Evolutionary conservation across 2,329 filamentous ascomycete genomes (phyloP), one percentile per base, ranked within the genome.

Genomic region (Phaeosphaeria sp.): DNA sequence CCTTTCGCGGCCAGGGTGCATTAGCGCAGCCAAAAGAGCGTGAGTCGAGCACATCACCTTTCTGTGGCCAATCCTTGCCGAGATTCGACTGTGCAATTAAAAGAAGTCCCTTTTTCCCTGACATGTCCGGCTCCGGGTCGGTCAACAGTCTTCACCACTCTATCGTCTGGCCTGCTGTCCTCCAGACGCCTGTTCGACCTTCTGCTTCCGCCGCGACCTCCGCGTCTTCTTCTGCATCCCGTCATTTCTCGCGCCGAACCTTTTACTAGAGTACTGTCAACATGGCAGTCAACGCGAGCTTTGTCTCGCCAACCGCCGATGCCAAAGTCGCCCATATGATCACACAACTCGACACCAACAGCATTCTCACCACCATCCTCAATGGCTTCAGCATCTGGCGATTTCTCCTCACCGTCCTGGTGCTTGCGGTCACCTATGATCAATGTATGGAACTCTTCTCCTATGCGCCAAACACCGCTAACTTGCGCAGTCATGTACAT

Each of bases 351-450:
- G 67, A 74, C 51, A 53, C 58, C 56, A 69, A 55, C 56, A 74
- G 73, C 59, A 50, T 78, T 17, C 20, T 77, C 22, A 68, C 72
- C 17, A 66, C 69, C n/a, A 20, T 75, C 36, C 49, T 76, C 54
- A 72, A 68, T 55, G 66, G 69, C 60, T 53, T 77, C 60, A 75
- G 57, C 39, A 55, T 66, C 18, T 71, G 71, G 68, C 67, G 68
- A 60, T 57, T 74, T 25, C 55, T 56, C 46, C 87, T 87, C 82
- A 89, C 89, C 60, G 82, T 92, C 64, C 67, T 91, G 33, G 75
- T 93, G 65, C 91, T 91, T 17, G 62, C 95, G 50, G 75, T 97
- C 56, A 85, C 88, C 60, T 98, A 97, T 78, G 94, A 98, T 79
- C 94, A 98, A 82, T 83, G 94, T 97, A 83, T 77, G 91, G 84